Conservation (phyloP, 2,329 filamentous ascomycete genomes). For the Phyllosticta capitalensis region DNA sequence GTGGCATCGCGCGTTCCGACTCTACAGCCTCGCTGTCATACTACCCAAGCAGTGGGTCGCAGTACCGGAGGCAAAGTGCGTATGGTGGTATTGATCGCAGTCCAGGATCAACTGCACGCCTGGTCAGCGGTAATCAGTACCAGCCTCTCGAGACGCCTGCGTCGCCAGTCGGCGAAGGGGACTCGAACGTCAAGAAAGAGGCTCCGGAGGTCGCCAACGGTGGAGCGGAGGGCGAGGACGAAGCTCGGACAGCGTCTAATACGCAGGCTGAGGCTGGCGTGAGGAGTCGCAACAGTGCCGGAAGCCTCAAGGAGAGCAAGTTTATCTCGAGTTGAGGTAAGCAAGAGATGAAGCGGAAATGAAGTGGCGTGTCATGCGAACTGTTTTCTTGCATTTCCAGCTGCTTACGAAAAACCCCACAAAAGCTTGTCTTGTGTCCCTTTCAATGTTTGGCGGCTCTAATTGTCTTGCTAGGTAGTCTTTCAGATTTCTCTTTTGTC, state of each 20-base stretch:
- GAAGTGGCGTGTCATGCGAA: neutral
- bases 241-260: neutral
- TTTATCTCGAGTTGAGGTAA: neutral
- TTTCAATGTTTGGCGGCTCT: neutral
- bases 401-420: neutral
- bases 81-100: neutral
- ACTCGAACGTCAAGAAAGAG: neutral
- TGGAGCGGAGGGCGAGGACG: neutral
- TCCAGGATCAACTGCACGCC: neutral
- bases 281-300: neutral
- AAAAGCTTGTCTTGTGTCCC: neutral
- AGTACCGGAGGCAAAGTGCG: neutral
- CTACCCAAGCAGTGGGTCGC: slow-evolving; percentile 17
- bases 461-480: neutral
- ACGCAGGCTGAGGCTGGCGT: neutral
- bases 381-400: neutral
- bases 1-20: slow-evolving; percentile 17
- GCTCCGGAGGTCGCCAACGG: neutral
- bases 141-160: neutral
- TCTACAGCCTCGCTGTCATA: slow-evolving; percentile 30
- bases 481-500: neutral
- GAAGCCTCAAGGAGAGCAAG: neutral
- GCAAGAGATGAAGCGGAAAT: neutral
- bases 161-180: neutral
- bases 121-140: neutral